Evolutionary conservation across 2,329 filamentous ascomycete genomes (phyloP).

Genomic region (Arthrobotrys entomopaga): DNA sequence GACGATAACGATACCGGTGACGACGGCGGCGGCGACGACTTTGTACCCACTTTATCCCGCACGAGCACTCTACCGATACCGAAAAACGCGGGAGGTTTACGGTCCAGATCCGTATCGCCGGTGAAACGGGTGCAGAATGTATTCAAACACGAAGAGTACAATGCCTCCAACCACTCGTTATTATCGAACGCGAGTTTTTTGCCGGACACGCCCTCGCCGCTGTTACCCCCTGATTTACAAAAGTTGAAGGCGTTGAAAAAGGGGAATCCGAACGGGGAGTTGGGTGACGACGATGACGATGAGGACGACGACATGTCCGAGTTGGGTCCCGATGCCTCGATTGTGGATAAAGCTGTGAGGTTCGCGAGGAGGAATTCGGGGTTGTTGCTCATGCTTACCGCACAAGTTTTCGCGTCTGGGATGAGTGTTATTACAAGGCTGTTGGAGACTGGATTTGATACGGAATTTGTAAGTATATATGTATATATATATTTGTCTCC

Average conservation of each 20-base stretch:
- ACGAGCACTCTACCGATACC: conserved; percentile 42
- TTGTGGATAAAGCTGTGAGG: conserved; percentile 29
- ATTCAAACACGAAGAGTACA: conserved; percentile 44
- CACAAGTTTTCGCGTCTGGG: conserved; percentile 48
- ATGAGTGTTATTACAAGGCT: conserved; percentile 49
- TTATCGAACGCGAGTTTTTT: conserved; percentile 51
- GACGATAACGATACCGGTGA: conserved; percentile 4
- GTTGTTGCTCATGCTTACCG: conserved; percentile 50
- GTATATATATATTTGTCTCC: neutral
- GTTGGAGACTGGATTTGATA: conserved; percentile 50
- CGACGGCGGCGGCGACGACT: conserved; percentile 9
- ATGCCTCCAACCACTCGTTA: conserved; percentile 36
- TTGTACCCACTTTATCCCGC: conserved; percentile 19
- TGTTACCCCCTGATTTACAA: conserved; percentile 44
- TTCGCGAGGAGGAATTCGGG: conserved; percentile 37
- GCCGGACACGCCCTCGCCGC: conserved; percentile 47
- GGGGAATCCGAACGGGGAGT: conserved; percentile 32
- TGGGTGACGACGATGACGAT: conserved; percentile 23
- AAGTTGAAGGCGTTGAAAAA: conserved; percentile 27
- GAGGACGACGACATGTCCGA: conserved; percentile 37
- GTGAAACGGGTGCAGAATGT: conserved; percentile 35
- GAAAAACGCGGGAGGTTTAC: conserved; percentile 32
- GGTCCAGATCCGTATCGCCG: conserved; percentile 40
- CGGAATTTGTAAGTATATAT: conserved; percentile 52
- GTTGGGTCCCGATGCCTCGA: conserved; percentile 36